Base-by-base conservation (phyloP, 305 asterid genomes). In the Fraxinus latifolia region DNA sequence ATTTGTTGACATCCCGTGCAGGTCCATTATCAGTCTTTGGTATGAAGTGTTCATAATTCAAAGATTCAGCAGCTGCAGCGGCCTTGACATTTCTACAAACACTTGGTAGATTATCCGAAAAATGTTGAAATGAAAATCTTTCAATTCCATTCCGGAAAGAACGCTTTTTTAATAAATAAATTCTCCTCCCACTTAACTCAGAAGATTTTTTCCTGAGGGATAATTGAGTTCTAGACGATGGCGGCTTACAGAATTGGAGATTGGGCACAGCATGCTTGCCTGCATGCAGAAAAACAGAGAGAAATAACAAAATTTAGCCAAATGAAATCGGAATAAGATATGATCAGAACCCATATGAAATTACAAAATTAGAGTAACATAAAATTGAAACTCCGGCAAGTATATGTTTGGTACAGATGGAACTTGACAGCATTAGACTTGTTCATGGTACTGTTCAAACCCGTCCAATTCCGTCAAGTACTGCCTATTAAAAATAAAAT, bases 51-150 rank as follows among this genome's bases (percentile, higher is more conserved):
- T 88, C 94, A 80, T 83, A 85, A 80, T 85, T 83, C 47, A 90
- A 65, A 70, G 92, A 85, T 55, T 92, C 95, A 17, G 87, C 81
- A 7, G 92, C 83, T 77, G 95, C 89, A 81, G 90, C 93, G 72
- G 91, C 92, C 76, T 87, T 83, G 80, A 83, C 80, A 65, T 34
- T 83, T 77, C 83, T 19, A 33, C 74, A 42, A 74, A 62, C 85
- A 62, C 86, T 76, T 50, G 81, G 71, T 44, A 60, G 67, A 72
- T 80, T 79, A 55, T 80, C 44, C 11, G 79, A 74, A 25, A 74
- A 78, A 83, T 79, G 80, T 77, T 76, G 79, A 39, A 50, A 68
- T 44, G 77, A 47, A 34, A 34, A 75, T 81, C 87, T 79, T 65
- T 71, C 85, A 39, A 75, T 82, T 81, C 80, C 83, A 81, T 84